Evolutionary conservation across 768 basidiomycete species (phyloP), one percentile per base, ranked within the genome.

Genomic region (Tricholoma bakamatsutake): DNA sequence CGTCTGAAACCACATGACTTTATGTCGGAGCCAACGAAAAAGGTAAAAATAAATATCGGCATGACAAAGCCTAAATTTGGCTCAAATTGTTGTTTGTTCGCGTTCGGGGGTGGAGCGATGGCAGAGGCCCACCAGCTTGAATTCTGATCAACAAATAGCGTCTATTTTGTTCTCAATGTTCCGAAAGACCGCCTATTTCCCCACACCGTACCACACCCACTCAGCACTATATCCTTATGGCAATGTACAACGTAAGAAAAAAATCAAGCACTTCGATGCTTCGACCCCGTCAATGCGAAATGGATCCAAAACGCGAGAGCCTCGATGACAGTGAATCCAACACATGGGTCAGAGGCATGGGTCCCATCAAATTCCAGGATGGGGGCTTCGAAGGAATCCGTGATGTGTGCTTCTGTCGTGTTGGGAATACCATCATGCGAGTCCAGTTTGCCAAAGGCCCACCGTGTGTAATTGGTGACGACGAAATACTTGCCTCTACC

Each of bases 391-490:
- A 61, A 58, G 9, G 60, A 31, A 13, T 56, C 56, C 3, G 64
- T 61, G 21, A 62, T 60, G 18, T 30, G 47, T 12, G 59, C 61
- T 15, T 43, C 31, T 9, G 34, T 50, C 33, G 57, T 58, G 12
- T 52, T 64, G 59, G 52, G 48, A 12, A 50, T 11, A 17, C 24
- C 17, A 17, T 11, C 18, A 46, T 7, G 30, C 21, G 4, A 11
- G 11, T 18, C 59, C 17, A 68, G 58, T 18, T 58, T 53, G 27
- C 67, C 67, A 47, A 66, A 69, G 4, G 62, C 59, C 67, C 66
- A 69, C 18, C 57, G 58, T 9, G 51, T 50, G 37, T 69, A 67
- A 43, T 67, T 66, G 45, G 56, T 65, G 30, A 67, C 57, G 3
- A 64, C 59, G 49, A 69, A 67, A 21, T 58, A 61, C 18, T 61